phyloP scores from a whole-genome alignment of 1,284 basidiomycete genomes.

The Marasmius fiardii region DNA sequence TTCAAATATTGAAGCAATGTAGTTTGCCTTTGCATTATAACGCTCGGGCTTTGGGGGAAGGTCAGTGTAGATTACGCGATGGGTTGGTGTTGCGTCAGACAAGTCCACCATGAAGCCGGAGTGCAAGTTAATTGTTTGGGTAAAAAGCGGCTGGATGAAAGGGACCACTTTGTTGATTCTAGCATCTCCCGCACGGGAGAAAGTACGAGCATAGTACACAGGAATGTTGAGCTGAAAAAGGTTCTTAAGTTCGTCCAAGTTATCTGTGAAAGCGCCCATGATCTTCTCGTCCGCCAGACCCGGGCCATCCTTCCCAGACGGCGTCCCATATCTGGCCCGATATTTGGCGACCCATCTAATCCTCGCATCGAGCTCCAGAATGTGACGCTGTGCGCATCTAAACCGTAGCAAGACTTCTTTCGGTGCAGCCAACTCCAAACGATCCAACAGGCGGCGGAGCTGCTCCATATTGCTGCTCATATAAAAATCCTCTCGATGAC shows the following conservation, averaged over 20 bases:
- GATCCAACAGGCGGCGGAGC: neutral
- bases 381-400: neutral
- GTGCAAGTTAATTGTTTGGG: neutral
- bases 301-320: neutral
- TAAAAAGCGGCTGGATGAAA: neutral
- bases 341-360: neutral
- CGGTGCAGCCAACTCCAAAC: neutral
- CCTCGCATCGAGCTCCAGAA: neutral
- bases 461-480: neutral
- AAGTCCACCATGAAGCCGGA: neutral
- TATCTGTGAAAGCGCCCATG: conserved; percentile 2
- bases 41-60: conserved; percentile 2
- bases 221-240: neutral
- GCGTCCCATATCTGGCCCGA: neutral
- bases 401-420: neutral
- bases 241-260: neutral
- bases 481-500: neutral
- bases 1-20: neutral
- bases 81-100: neutral
- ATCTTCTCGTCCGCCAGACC: neutral
- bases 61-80: neutral
- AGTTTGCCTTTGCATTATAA: neutral
- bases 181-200: neutral
- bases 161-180: neutral
- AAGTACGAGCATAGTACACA: neutral